These are phyloP conservation scores for Arachis hypogaea DNA, from an alignment of 306 rosid genomes.

Conservation along the genomic window DNA sequence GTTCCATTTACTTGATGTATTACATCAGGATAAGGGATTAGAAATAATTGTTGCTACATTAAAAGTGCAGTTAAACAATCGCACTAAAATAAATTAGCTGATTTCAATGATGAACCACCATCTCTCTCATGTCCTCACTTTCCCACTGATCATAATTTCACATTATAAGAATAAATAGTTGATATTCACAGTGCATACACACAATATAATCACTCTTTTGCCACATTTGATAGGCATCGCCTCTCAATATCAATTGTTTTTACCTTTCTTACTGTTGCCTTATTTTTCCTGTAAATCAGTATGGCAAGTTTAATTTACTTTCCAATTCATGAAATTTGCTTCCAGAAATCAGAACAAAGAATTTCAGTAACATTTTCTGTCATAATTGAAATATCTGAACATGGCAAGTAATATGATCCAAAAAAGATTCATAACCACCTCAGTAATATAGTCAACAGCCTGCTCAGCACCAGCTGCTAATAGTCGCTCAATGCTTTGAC, in stretches of 20 bases:
- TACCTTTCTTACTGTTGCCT: not conserved
- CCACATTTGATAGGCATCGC: constrained; percentile 19
- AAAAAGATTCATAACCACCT: constrained; percentile 60
- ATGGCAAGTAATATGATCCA: constrained; percentile 24
- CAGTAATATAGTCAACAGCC: constrained; percentile 82
- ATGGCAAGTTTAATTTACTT: constrained; percentile 1
- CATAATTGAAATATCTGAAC: constrained; percentile 30
- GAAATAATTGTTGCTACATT: not conserved
- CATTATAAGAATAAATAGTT: not conserved
- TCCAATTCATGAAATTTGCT: constrained; percentile 24
- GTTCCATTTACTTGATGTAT: not conserved
- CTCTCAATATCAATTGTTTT: constrained; percentile 23
- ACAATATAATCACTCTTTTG: constrained; percentile 2
- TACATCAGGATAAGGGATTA: constrained; percentile 10
- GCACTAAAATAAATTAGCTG: not conserved
- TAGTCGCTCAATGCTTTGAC: constrained; percentile 64
- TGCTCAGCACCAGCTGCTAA: constrained; percentile 90
- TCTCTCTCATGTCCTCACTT: not conserved
- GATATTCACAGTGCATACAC: not conserved
- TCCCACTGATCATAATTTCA: not conserved
- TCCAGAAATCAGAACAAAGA: constrained; percentile 24
- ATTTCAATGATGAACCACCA: not conserved
- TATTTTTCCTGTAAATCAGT: not conserved
- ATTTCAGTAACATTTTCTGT: constrained; percentile 8
- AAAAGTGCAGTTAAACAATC: constrained; percentile 3